Evolutionary conservation across 352 stramenopile genomes (phyloP).

Genomic region (Thraustotheca clavata): DNA sequence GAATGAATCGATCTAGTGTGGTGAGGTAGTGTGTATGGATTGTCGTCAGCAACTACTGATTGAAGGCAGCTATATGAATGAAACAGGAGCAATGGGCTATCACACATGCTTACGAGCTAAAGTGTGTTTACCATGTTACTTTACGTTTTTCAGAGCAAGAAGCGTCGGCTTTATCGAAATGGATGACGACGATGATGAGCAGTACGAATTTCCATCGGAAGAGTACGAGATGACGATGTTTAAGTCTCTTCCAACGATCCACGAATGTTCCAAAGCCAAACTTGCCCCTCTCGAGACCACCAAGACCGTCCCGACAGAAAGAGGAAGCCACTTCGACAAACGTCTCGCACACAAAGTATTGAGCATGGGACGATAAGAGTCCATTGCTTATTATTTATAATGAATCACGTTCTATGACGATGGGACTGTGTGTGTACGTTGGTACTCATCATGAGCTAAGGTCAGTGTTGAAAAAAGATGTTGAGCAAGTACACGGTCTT

Average conservation of each 20-base stretch:
- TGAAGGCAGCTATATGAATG: background rate
- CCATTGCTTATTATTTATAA: too few species aligned
- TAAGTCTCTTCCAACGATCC: background rate
- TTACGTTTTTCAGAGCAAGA: background rate
- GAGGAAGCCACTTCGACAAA: background rate
- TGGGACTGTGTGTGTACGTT: background rate
- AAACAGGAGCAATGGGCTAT: background rate
- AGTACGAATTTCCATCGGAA: background rate
- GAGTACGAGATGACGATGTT: background rate
- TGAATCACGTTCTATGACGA: background rate
- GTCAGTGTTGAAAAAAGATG: slow-evolving; percentile 16
- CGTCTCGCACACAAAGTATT: background rate
- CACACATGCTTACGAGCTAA: background rate
- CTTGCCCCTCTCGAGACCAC: background rate
- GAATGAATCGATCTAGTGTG: slow-evolving; percentile 5
- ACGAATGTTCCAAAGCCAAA: background rate
- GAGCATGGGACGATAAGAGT: background rate
- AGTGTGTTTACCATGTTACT: slow-evolving; percentile 5
- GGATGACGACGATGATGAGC: background rate
- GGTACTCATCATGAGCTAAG: slow-evolving; percentile 1
- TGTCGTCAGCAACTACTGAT: background rate
- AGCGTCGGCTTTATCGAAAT: background rate
- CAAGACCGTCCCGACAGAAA: background rate
- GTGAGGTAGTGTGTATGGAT: slow-evolving; percentile 7
- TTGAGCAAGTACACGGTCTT: slow-evolving; percentile 8